Evolutionary conservation across 495 filamentous ascomycete species (phyloP).

Genomic region (Achaetomiella virescens): DNA sequence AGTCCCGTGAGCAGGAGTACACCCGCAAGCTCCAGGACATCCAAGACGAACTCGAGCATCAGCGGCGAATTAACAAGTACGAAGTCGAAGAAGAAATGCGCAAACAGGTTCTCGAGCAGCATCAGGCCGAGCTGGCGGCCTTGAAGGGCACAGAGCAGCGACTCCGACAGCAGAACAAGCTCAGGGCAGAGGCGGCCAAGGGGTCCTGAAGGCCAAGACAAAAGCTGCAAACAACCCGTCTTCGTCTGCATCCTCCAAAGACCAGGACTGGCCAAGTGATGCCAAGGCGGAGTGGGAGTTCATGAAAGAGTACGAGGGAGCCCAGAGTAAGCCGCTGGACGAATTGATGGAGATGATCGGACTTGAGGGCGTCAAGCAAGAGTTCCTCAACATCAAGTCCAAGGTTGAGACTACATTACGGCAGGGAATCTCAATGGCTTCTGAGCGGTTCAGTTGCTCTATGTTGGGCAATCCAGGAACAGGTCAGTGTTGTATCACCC

Average conservation of each 20-base stretch:
- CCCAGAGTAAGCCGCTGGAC: conserved; percentile 54
- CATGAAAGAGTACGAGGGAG: conserved; percentile 48
- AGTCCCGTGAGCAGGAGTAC: conserved; percentile 47
- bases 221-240: background rate
- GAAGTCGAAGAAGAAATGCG: conserved; percentile 39
- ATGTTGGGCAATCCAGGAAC: conserved; percentile 79
- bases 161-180: conserved; percentile 11
- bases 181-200: conserved; percentile 2
- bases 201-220: background rate
- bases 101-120: conserved; percentile 39
- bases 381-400: conserved; percentile 59
- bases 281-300: conserved; percentile 53
- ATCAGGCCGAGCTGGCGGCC: conserved; percentile 24
- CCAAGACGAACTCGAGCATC: conserved; percentile 51
- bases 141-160: conserved; percentile 14
- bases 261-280: conserved; percentile 1
- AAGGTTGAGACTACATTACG: conserved; percentile 56
- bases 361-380: conserved; percentile 60
- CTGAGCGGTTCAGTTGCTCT: conserved; percentile 56
- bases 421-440: conserved; percentile 50
- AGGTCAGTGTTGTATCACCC: conserved; percentile 52
- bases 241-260: background rate
- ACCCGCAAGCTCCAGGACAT: conserved; percentile 44
- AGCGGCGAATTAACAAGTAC: conserved; percentile 46
- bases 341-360: conserved; percentile 65